Base-by-base conservation (phyloP, 768 basidiomycete species). In the Pilatotrama ljubarskyi region DNA sequence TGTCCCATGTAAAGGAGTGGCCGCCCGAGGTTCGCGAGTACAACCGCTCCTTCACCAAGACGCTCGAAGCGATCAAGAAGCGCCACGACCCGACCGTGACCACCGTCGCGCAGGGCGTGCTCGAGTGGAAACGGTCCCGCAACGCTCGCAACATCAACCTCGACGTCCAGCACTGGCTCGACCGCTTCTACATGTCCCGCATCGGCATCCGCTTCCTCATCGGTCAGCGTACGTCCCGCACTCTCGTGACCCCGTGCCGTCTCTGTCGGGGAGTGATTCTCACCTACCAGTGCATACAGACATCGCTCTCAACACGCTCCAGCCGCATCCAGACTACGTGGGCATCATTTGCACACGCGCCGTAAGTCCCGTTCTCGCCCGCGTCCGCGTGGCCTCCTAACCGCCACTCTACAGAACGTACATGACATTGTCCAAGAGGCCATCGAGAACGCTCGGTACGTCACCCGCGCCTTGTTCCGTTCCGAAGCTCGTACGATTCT, bases 341-440 rank as follows among this genome's bases (percentile, higher is more conserved):
- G 96, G 97, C 9, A 98, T 99, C 69, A 98, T 98, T 70, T 97
- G 94, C 74, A 98, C 93, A 2, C 82, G 91, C 69, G 89, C 95
- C 1, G 89, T 91, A 64, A 65, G 88, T 81, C n/a, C 15, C 6
- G 24, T 25, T 26, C 61, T 51, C 37, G 47, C 40, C 29, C 38
- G 14, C 51, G 44, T 29, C 36, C 42, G 51, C 53, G 32, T 49
- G 36, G 40, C 36, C 32, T 41, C 17, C 37, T 55, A 49, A 63
- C 40, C 26, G 38, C 51, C 36, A 40, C 38, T 14, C 14, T 15
- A 40, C 68, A 91, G 85, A 98, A 95, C 72, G 88, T 99, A 0
- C 94, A 95, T 68, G 95, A 98, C 69, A 97, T 98, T 63, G 88
- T 96, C n/a, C 90, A 93, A 69, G 97, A 99, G 79, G 92, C 96